Evolutionary conservation across 495 filamentous ascomycete species (phyloP).

Genomic region (Choiromyces venosus): DNA sequence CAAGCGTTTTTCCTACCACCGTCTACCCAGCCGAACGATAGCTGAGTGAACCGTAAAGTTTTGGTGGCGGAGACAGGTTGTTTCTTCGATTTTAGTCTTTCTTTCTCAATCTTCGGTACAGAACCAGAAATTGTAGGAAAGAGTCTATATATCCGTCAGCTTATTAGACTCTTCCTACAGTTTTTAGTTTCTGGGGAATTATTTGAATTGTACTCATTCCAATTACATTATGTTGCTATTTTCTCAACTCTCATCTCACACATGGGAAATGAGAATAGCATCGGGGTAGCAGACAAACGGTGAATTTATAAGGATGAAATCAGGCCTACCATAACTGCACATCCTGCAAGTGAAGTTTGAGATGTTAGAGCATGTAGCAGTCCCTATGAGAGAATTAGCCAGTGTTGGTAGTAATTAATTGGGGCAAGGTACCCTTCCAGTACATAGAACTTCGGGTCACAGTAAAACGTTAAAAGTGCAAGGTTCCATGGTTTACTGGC

Average conservation of each 20-base stretch:
- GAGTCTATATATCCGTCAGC: not conserved
- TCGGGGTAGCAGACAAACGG: not conserved
- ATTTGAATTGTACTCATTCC: not conserved
- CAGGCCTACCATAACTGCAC: not conserved
- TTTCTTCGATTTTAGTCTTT: not conserved
- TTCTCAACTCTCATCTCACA: not conserved
- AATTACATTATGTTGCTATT: not conserved
- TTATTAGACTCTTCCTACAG: not conserved
- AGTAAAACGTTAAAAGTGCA: not conserved
- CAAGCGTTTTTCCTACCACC: not conserved
- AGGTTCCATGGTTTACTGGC: not conserved
- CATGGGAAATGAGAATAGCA: not conserved
- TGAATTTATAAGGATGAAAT: not conserved
- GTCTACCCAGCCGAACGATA: not conserved
- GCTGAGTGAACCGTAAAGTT: not conserved
- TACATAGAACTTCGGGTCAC: not conserved
- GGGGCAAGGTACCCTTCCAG: not conserved
- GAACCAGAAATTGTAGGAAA: not conserved
- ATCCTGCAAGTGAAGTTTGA: not conserved
- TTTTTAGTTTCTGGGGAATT: not conserved
- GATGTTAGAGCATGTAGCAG: not conserved
- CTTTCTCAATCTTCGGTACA: not conserved
- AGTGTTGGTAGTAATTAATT: not conserved
- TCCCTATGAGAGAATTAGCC: not conserved
- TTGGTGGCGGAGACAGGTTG: not conserved